Base-by-base conservation (phyloP, 257 asterid species). In the Solanum gandarillasii region DNA sequence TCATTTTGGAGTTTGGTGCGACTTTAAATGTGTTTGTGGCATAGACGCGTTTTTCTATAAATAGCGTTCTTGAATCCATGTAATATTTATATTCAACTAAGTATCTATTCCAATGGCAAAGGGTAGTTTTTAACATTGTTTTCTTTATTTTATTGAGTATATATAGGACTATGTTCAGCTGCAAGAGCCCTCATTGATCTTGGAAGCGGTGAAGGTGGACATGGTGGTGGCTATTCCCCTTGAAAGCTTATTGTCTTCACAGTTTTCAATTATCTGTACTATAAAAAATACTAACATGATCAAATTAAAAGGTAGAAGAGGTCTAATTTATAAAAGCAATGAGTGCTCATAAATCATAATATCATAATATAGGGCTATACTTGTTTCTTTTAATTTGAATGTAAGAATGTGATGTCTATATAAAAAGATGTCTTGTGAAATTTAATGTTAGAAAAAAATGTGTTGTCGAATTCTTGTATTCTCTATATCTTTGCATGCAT, bases 151-250 rank as follows among this genome's bases (percentile, higher is more conserved):
- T 92, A 23, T 86, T 93, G 87, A 89, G 92, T 71, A 27, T 92
- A 38, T 71, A 27, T 92, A 38, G 93, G 90, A 2, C 10, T 93
- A 5, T 91, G 92, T 87, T 91, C 96, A 1, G 96, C 95, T 5
- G 95, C 94, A 73, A 93, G 98, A 94, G 88, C 91, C 76, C 95
- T 95, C 73, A 87, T 91, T 70, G 14, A 62, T 39, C 32, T 60
- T 38, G 10, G 41, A 7, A 38, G 41, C 41, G 10, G 41, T 38
- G 41, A 38, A 38, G 41, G 41, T 38, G 41, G 43, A 39, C 43
- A 39, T 71, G 78, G 78, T 3, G 95, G 94, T 0, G 96, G 92
- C 3, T 89, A 83, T 85, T 91, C 90, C 87, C 91, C 93, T 88
- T 91, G 93, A 91, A 43, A 27, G 38, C 60, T 43, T n/a, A 36